Evolutionary conservation across 2,329 filamentous ascomycete genomes (phyloP), one percentile per base, ranked within the genome.

Genomic region (Trichoderma atrobrunneum): DNA sequence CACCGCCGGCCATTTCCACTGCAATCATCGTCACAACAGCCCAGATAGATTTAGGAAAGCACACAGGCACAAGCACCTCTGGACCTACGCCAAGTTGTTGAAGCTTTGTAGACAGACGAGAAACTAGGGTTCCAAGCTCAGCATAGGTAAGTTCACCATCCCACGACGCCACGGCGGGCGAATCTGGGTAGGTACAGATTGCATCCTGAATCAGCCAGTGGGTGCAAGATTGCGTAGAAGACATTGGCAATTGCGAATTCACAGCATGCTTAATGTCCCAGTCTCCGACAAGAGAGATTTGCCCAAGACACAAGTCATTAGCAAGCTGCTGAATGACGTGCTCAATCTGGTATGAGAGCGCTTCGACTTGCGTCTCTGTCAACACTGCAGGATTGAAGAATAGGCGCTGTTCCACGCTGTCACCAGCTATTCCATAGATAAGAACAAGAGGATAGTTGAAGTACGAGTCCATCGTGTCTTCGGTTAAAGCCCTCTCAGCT

Each of bases 221-320:
- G 10, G 72, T 56, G 32, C 72, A 86, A 73, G 85, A 68, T 18
- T 68, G 32, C 7, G 54, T 57, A n/a, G 59, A 12, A 70, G 48
- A 8, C 8, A n/a, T 24, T 24, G 54, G 3, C 18, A 21, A 32
- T 63, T 54, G 48, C 5, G 26, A 54, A 24, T 54, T 7, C 2
- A 21, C 63, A 11, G 63, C 63, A 24, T 66, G 63, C 11, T 51
- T 18, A 5, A 66, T 34, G 6, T 66, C 63, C 43, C 63, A 54
- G 5, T 56, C 26, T 36, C 63, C 63, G 14, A 51, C 30, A 32
- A 66, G 43, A 11, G 63, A 66, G 30, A 66, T 66, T 21, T 34
- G 12, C 5, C 14, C 21, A 18, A 56, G 48, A 18, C 12, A 32
- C 7, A 32, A 16, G 36, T 51, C 16, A 26, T 32, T 21, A 24